A percentile compares a stretch with the other conserved stretches of the same genome.
phyloP scores from a whole-genome alignment of 2,329 filamentous ascomycete species.

The Stenocarpella maydis region DNA sequence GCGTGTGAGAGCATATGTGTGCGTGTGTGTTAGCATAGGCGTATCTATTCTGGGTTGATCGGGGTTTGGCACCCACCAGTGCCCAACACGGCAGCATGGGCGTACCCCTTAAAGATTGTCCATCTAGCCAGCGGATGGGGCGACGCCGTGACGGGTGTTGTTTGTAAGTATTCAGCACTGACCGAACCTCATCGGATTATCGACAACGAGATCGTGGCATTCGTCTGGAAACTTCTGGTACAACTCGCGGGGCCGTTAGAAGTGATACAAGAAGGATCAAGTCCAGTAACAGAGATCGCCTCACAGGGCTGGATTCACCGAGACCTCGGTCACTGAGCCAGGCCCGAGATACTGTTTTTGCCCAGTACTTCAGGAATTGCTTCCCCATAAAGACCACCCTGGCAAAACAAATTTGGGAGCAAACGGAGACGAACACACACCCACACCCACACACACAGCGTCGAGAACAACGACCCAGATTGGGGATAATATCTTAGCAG shows the following conservation, averaged over 20 bases:
- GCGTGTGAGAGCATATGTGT: background rate
- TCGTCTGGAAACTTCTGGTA: too few relatives aligned
- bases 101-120: too few relatives aligned
- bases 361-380: background rate
- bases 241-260: too few relatives aligned
- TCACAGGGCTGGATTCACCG: conserved; percentile 4
- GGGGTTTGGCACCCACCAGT: background rate
- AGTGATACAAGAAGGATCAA: background rate
- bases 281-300: background rate
- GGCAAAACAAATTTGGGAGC: background rate
- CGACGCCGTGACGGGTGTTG: too few relatives aligned
- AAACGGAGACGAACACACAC: background rate
- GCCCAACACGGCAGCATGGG: background rate
- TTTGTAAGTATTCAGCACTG: too few relatives aligned
- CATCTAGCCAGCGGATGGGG: too few relatives aligned
- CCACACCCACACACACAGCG: too few relatives aligned
- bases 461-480: background rate
- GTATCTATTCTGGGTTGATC: too few relatives aligned
- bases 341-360: background rate
- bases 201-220: too few relatives aligned
- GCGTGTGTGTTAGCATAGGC: too few relatives aligned
- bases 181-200: background rate
- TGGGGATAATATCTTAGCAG: background rate
- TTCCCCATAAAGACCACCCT: background rate
- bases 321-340: background rate